phyloP scores from a whole-genome alignment of 495 filamentous ascomycete genomes.

The Sporormia fimetaria region DNA sequence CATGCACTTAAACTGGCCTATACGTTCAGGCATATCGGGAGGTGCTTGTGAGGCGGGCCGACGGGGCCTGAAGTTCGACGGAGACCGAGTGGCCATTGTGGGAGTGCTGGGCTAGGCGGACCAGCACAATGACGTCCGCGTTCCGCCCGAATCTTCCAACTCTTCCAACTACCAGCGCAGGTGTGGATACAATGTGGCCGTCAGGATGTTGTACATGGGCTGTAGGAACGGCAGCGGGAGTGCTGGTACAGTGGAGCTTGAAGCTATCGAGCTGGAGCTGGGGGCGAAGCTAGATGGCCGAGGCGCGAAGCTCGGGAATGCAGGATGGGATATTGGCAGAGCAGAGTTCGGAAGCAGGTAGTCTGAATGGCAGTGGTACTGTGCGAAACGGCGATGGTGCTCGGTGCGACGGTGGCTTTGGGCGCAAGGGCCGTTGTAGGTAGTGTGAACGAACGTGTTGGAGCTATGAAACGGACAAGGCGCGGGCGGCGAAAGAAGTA shows the following conservation, averaged over 20 bases:
- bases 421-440: no score
- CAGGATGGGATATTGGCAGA: no score
- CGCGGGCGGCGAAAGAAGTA: no score
- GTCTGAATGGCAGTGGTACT: no score
- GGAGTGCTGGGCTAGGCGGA: conserved; percentile 14
- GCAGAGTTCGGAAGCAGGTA: no score
- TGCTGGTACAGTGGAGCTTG: conserved; percentile 1
- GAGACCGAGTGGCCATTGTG: conserved; percentile 35
- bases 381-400: no score
- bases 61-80: conserved; percentile 35
- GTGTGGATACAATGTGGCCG: conserved; percentile 38
- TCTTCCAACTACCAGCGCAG: conserved; percentile 35
- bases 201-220: conserved; percentile 39
- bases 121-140: conserved; percentile 12
- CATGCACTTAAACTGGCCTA: conserved; percentile 66
- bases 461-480: no score
- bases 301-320: no score
- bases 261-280: no score
- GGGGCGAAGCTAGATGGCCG: no score
- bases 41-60: conserved; percentile 37
- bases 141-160: background rate
- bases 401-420: no score
- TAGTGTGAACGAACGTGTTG: no score
- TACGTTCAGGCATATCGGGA: conserved; percentile 40
- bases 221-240: conserved; percentile 2